Evolutionary conservation across 2,329 filamentous ascomycete species (phyloP).

Genomic region (Aspergillus latus): DNA sequence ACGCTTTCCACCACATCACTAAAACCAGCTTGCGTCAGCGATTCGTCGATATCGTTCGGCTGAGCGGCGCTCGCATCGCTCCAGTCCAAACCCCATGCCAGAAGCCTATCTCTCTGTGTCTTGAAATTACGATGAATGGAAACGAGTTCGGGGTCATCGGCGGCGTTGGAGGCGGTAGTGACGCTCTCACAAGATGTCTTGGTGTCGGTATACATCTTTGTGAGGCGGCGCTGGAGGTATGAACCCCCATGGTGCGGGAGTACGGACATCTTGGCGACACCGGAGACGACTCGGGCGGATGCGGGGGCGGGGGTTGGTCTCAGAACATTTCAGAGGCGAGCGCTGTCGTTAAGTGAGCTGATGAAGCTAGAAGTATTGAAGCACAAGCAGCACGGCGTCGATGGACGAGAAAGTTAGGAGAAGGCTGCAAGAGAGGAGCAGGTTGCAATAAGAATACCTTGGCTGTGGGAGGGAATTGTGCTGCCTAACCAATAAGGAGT

Average conservation of each 20-base stretch:
- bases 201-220: slow-evolving; percentile 63
- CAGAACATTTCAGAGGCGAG: slow-evolving; percentile 19
- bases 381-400: slow-evolving; percentile 13
- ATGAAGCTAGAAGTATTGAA: neutral
- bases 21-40: slow-evolving; percentile 60
- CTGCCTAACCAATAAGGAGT: slow-evolving; percentile 45
- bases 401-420: slow-evolving; percentile 13
- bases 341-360: slow-evolving; percentile 4
- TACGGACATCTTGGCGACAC: slow-evolving; percentile 45
- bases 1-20: slow-evolving; percentile 65
- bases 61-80: slow-evolving; percentile 59
- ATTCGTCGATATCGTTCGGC: slow-evolving; percentile 63
- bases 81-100: slow-evolving; percentile 67
- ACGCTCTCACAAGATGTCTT: slow-evolving; percentile 62
- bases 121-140: slow-evolving; percentile 60
- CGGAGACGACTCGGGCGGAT: slow-evolving; percentile 11
- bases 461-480: slow-evolving; percentile 38
- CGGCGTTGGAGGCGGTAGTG: slow-evolving; percentile 49
- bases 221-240: slow-evolving; percentile 52
- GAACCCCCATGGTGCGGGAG: slow-evolving; percentile 44
- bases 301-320: slow-evolving; percentile 15
- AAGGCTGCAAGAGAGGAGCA: slow-evolving; percentile 13
- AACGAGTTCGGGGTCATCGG: slow-evolving; percentile 54
- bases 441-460: slow-evolving; percentile 22
- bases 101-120: slow-evolving; percentile 63